These are phyloP conservation scores for Eucalyptus erythrocorys DNA, from an alignment of 345 rosid genomes.

Conservation along the genomic window DNA sequence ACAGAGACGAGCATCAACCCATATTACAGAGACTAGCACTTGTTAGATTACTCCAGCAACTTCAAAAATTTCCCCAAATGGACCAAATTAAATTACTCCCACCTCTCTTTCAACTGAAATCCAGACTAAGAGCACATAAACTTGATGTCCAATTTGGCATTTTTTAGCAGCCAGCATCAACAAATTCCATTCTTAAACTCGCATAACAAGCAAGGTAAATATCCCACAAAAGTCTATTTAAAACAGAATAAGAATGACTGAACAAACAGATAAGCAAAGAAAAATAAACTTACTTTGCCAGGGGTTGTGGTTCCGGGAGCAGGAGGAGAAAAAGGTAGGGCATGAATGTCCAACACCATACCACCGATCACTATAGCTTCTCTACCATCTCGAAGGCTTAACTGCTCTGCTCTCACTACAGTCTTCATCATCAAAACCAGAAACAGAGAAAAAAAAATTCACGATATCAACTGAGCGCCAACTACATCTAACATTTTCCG, in stretches of 20 bases:
- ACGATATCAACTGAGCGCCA: neutral
- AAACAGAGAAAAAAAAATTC: neutral
- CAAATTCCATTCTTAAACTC: neutral
- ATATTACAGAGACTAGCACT: neutral
- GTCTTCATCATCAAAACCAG: neutral
- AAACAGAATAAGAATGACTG: neutral
- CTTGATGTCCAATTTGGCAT: neutral
- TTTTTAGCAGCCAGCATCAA: neutral
- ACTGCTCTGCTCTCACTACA: neutral
- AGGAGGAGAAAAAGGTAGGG: conserved; percentile 36
- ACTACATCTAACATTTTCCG: neutral
- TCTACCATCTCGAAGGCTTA: neutral
- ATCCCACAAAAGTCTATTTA: neutral
- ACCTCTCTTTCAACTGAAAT: neutral
- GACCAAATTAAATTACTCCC: neutral
- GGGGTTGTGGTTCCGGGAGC: conserved; percentile 63
- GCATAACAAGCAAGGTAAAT: neutral
- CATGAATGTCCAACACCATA: conserved; percentile 78
- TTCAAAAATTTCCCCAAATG: neutral
- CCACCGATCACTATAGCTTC: conserved; percentile 69
- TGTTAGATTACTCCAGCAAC: neutral
- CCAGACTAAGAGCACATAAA: neutral
- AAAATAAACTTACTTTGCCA: conserved; percentile 31
- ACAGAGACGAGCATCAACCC: neutral
- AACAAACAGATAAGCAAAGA: neutral